A percentile compares a stretch with the other conserved stretches of the same genome.
phyloP scores from a whole-genome alignment of 768 basidiomycete genomes.

The Zangia roseola region DNA sequence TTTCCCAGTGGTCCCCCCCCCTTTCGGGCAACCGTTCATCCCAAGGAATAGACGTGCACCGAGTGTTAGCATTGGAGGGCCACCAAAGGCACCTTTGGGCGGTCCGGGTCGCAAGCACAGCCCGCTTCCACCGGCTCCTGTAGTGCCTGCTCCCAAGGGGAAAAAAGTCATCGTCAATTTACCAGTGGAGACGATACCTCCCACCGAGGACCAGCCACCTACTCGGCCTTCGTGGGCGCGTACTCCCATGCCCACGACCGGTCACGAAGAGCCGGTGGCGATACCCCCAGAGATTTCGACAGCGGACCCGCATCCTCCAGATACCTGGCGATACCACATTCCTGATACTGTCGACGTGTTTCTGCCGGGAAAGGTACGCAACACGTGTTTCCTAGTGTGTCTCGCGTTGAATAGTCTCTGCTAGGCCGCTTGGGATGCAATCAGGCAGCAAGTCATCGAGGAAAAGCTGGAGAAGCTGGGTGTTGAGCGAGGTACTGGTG shows the following conservation, averaged over 20 bases:
- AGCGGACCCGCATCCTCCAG: conserved; percentile 62
- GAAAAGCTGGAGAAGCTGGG: conserved; percentile 80
- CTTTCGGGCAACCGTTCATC: conserved; percentile 49
- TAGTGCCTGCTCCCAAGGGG: conserved; percentile 41
- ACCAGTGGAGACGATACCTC: conserved; percentile 60
- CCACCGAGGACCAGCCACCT: conserved; percentile 37
- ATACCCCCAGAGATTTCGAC: conserved; percentile 39
- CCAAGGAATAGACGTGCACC: conserved; percentile 64
- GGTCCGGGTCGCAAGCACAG: conserved; percentile 77
- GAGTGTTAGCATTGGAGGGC: conserved; percentile 74
- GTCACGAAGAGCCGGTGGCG: conserved; percentile 27
- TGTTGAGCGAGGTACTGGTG: conserved; percentile 60
- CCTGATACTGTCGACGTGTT: conserved; percentile 77
- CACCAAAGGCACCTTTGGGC: conserved; percentile 83
- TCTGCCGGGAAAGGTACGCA: conserved; percentile 71
- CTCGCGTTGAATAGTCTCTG: conserved; percentile 1
- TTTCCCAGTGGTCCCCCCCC: conserved; percentile 52
- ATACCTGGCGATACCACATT: conserved; percentile 53
- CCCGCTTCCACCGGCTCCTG: conserved; percentile 48
- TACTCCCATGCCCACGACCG: conserved; percentile 45
- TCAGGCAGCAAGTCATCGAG: conserved; percentile 73
- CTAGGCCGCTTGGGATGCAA: conserved; percentile 71
- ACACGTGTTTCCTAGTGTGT: conserved; percentile 7
- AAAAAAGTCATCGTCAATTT: conserved; percentile 73
- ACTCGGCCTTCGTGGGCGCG: conserved; percentile 60